A percentile compares a stretch with the other conserved stretches of the same genome.
Evolutionary conservation across 2,329 filamentous ascomycete genomes (phyloP).

Genomic region (Polytolypa hystricis): DNA sequence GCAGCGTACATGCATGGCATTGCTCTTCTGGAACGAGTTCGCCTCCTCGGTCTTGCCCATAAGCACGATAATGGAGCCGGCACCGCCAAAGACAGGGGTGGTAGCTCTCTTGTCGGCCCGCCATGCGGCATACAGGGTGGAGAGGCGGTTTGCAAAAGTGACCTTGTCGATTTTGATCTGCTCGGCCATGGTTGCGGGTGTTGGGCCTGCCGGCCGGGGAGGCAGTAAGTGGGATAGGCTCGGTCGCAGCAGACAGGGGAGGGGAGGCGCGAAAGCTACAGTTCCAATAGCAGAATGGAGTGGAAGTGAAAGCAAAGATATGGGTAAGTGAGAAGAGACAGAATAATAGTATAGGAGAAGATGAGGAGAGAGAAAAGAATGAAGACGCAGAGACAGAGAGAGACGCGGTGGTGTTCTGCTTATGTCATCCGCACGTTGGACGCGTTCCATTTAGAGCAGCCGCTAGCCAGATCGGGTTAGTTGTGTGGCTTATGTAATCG

Average conservation of each 20-base stretch:
- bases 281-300: too few relatives aligned
- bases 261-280: too few relatives aligned
- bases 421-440: too few relatives aligned
- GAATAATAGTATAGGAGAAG: too few relatives aligned
- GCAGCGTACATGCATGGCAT: conserved; percentile 76
- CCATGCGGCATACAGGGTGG: conserved; percentile 80
- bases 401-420: too few relatives aligned
- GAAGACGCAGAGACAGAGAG: too few relatives aligned
- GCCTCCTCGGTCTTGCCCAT: conserved; percentile 93
- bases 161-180: conserved; percentile 94
- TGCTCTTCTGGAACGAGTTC: conserved; percentile 85
- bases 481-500: too few relatives aligned
- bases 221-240: background rate
- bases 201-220: background rate
- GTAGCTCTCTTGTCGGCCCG: conserved; percentile 88
- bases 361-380: too few relatives aligned
- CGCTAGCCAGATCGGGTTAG: too few relatives aligned
- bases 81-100: conserved; percentile 76
- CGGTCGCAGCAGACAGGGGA: background rate
- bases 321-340: too few relatives aligned
- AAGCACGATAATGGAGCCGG: conserved; percentile 72
- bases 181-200: conserved; percentile 44
- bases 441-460: too few relatives aligned
- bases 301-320: too few relatives aligned
- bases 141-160: conserved; percentile 86